These are phyloP conservation scores for Saturnispora besseyi DNA, from an alignment of 805 yeast genomes.

Conservation along the genomic window DNA sequence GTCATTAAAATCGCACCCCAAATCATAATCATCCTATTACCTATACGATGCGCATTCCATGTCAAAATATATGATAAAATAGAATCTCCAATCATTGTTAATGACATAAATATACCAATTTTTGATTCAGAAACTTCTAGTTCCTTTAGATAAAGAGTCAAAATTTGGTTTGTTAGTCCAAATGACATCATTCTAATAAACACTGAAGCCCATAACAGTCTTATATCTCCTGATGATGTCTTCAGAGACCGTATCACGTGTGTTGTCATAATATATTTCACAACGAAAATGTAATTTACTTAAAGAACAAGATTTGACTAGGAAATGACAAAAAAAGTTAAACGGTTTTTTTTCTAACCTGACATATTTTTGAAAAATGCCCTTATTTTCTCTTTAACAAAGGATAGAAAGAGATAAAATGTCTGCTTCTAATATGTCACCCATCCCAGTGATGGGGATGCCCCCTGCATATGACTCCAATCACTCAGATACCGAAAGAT, in stretches of 20 bases:
- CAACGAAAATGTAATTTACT: neutral
- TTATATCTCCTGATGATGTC: constrained; percentile 38
- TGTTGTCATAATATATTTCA: constrained; percentile 9
- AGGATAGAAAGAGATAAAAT: neutral
- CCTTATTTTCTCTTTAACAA: neutral
- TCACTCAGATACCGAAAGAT: constrained; percentile 1
- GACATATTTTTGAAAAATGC: neutral
- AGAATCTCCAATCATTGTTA: constrained; percentile 75
- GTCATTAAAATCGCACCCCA: constrained; percentile 63
- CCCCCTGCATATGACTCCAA: neutral
- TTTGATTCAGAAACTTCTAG: constrained; percentile 44
- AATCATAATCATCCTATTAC: constrained; percentile 56
- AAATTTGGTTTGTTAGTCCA: constrained; percentile 71
- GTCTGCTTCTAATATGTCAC: neutral
- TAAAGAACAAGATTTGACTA: neutral
- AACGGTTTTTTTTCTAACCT: neutral
- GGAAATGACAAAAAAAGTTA: neutral
- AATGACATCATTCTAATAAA: constrained; percentile 65
- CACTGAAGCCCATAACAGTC: constrained; percentile 58
- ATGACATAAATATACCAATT: constrained; percentile 75
- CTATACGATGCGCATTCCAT: constrained; percentile 67
- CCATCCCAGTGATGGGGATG: neutral
- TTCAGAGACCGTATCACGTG: constrained; percentile 30
- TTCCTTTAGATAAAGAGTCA: constrained; percentile 55
- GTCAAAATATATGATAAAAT: constrained; percentile 59